Base-by-base conservation (phyloP, 345 rosid genomes). In the Melaleuca alternifolia region DNA sequence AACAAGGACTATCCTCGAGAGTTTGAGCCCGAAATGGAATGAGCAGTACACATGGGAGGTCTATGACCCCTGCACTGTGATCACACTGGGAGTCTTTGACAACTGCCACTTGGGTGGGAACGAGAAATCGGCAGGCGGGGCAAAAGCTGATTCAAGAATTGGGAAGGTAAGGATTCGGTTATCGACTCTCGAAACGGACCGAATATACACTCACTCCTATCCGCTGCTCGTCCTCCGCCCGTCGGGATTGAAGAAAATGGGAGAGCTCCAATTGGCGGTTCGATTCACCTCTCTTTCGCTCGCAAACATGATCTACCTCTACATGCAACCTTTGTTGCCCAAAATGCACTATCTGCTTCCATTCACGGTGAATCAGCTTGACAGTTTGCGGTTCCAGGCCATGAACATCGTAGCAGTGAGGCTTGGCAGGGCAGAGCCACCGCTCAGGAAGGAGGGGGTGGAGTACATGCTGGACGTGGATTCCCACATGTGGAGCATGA, bases 1-100 rank as follows among this genome's bases (percentile, higher is more conserved):
- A 54, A 96, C 97, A 48, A 91, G 98, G 90, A 95, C 97, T 13
- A 91, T 95, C 76, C 86, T 96, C 11, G 98, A 93, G 37, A 93
- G 91, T 88, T 92, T 89, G 88, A 95, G 85, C 86, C 99, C 97
- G 41, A 96, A 92, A 87, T 96, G 97, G 98, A 96, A 96, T 82
- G 98, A 96, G 90, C 98, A 96, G 83, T 96, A 96, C 89, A 96
- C 95, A 9, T 95, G 98, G 97, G 99, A 96, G 92, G 97, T 95
- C 71, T 91, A 93, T 77, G 99, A 96, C 85, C 95, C 97, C 44
- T 93, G 94, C 91, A 96, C 98, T 0, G 98, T 96, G 79, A 93
- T 96, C 87, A 95, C 97, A 26, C 30, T 96, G 6, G 98, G 95
- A 83, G 99, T 95, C 44, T 96, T 95, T 41, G 98, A 96, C 87